Conservation (phyloP, 345 rosid species). For the Eucalyptus microcorys region DNA sequence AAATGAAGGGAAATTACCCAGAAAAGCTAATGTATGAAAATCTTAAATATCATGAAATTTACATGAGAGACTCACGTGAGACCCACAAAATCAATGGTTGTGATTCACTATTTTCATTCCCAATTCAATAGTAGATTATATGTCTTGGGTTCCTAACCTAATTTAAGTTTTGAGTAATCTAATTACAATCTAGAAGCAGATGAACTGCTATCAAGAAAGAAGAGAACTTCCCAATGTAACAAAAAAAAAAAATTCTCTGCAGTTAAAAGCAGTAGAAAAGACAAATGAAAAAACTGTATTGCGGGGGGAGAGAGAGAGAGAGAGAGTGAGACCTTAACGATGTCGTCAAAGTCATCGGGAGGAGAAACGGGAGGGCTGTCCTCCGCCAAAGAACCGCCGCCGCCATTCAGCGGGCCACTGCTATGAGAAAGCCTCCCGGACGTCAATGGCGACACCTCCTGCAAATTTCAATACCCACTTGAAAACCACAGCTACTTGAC, state of each 20-base stretch:
- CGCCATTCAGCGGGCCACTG: constrained; percentile 67
- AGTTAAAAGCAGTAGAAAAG: not conserved
- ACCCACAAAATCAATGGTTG: not conserved
- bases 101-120: not conserved
- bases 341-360: constrained; percentile 83
- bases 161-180: not conserved
- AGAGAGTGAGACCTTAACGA: constrained; percentile 48
- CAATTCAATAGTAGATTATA: not conserved
- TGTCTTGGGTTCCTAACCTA: not conserved
- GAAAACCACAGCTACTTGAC: not conserved
- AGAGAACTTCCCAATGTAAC: not conserved
- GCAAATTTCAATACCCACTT: not conserved
- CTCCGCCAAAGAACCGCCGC: constrained; percentile 37
- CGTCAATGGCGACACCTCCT: constrained; percentile 90
- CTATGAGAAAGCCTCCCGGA: constrained; percentile 97
- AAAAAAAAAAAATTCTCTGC: not conserved
- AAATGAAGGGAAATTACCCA: not conserved
- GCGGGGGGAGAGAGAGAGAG: not conserved
- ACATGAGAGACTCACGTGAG: not conserved
- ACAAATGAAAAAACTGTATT: not conserved
- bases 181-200: not conserved
- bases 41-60: not conserved
- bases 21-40: not conserved
- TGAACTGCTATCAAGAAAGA: not conserved
- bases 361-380: constrained; percentile 88